Conservation (phyloP, 1,284 basidiomycete species). For the Rhodotorula glutinis region DNA sequence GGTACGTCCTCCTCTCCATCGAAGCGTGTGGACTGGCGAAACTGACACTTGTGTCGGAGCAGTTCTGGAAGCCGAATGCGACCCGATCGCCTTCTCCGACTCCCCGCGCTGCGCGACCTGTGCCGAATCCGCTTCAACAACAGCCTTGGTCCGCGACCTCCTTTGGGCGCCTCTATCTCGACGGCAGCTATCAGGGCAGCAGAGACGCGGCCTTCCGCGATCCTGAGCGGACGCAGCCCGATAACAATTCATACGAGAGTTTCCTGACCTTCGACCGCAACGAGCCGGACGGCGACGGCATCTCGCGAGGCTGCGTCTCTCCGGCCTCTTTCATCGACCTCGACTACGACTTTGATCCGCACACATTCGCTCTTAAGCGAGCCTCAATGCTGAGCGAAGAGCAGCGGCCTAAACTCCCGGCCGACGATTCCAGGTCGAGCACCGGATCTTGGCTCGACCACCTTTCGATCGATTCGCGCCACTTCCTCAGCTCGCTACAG, state of each 20-base stretch:
- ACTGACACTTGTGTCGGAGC: too few relatives aligned
- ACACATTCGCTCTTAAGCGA: too few relatives aligned
- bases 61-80: too few relatives aligned
- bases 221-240: too few relatives aligned
- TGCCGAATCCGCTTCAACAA: constrained; percentile 14
- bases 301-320: background rate
- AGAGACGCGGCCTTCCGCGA: too few relatives aligned
- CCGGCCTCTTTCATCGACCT: background rate
- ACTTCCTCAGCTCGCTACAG: constrained; percentile 10
- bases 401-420: too few relatives aligned
- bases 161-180: constrained; percentile 19
- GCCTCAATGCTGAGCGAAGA: too few relatives aligned
- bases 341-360: too few relatives aligned
- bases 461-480: constrained; percentile 17
- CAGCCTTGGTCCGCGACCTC: constrained; percentile 14
- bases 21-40: too few relatives aligned
- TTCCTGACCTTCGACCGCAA: constrained; percentile 11
- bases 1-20: background rate
- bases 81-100: too few relatives aligned
- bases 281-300: too few relatives aligned
- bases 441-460: background rate
- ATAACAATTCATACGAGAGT: constrained; percentile 3
- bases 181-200: background rate
- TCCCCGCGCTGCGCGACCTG: constrained; percentile 1
- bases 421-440: background rate